Conservation (phyloP, 1,284 basidiomycete genomes). For the Phellopilus nigrolimitatus region DNA sequence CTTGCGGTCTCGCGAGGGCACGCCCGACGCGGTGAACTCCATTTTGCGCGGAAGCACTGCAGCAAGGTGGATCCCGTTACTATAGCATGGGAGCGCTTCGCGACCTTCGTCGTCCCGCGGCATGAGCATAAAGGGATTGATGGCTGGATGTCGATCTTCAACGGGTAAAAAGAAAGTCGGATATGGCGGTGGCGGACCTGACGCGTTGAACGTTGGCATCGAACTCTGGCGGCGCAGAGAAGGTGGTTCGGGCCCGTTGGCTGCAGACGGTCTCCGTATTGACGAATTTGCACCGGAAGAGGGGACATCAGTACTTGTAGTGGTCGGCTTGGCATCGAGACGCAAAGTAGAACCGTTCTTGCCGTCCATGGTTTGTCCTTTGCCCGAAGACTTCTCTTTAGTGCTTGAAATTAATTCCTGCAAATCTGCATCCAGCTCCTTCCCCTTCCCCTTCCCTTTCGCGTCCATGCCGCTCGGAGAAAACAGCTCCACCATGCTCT, state of each 20-base stretch:
- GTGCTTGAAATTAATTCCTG: constrained; percentile 7
- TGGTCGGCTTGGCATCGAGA: neutral
- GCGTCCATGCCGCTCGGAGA: constrained; percentile 22
- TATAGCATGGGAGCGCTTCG: constrained; percentile 81
- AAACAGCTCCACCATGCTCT: constrained; percentile 50
- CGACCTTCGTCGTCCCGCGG: constrained; percentile 66
- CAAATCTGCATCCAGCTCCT: constrained; percentile 13
- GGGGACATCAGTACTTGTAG: neutral
- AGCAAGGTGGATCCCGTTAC: constrained; percentile 79
- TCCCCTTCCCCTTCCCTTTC: constrained; percentile 16
- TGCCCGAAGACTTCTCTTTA: constrained; percentile 3
- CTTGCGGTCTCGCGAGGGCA: constrained; percentile 85
- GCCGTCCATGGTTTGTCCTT: no score
- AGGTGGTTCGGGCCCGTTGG: constrained; percentile 17
- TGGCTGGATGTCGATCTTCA: constrained; percentile 1
- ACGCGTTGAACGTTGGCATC: constrained; percentile 50
- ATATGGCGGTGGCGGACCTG: constrained; percentile 48
- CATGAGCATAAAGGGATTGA: constrained; percentile 1
- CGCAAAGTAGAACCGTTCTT: no score
- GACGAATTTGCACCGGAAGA: neutral
- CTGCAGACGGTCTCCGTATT: neutral
- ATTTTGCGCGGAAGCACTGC: constrained; percentile 89
- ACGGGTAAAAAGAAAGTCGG: constrained; percentile 33
- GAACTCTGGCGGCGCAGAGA: constrained; percentile 45
- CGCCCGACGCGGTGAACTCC: constrained; percentile 85